Evolutionary conservation across 2,329 filamentous ascomycete genomes (phyloP).

Genomic region (Ophioceras dolichostomum): DNA sequence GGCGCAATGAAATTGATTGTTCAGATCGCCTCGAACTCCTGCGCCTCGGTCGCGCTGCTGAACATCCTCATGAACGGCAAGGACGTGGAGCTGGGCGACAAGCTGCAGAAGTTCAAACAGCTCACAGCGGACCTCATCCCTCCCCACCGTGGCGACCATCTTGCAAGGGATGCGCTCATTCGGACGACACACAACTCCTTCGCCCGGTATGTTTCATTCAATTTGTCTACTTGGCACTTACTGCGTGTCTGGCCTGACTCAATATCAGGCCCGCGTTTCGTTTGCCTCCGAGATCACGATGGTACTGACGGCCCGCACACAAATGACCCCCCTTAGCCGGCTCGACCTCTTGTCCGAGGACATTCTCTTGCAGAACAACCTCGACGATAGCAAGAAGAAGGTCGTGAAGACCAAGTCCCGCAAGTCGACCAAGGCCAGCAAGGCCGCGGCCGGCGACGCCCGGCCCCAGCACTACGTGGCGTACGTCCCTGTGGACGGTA

Average conservation of each 20-base stretch:
- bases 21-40: constrained; percentile 74
- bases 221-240: no score
- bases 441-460: constrained; percentile 38
- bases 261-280: no score
- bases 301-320: no score
- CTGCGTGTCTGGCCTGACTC: no score
- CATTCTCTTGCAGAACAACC: constrained; percentile 48
- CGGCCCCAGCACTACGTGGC: constrained; percentile 78
- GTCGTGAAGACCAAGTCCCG: constrained; percentile 18
- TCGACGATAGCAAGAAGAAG: constrained; percentile 15
- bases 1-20: no score
- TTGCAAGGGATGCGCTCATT: constrained; percentile 65
- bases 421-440: constrained; percentile 11
- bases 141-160: constrained; percentile 60
- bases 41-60: constrained; percentile 81
- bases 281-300: no score
- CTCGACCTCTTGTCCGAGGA: constrained; percentile 67
- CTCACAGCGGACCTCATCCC: constrained; percentile 58
- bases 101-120: constrained; percentile 60
- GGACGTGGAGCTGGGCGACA: constrained; percentile 53
- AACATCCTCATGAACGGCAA: constrained; percentile 86
- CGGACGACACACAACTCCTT: constrained; percentile 82
- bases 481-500: constrained; percentile 63
- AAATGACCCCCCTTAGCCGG: constrained; percentile 31
- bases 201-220: constrained; percentile 38